Percentiles rank a stretch among this genome's conserved stretches.
phyloP scores from a whole-genome alignment of 768 basidiomycete species.

The Tricholoma flavovirens region DNA sequence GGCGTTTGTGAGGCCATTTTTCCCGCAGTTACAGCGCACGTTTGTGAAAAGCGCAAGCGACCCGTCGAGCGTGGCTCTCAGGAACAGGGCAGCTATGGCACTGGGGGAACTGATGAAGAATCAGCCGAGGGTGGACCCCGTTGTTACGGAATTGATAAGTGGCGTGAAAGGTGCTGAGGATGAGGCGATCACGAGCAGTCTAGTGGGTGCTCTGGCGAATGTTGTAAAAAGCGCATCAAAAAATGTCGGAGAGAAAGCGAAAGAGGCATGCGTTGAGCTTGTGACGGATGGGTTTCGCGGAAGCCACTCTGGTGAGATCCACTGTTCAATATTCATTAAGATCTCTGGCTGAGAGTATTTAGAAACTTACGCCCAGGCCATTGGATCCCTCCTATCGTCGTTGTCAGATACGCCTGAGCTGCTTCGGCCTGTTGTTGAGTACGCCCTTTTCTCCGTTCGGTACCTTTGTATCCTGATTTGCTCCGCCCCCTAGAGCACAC shows the following conservation, averaged over 20 bases:
- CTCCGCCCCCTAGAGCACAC: constrained; percentile 43
- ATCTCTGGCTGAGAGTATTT: constrained; percentile 5
- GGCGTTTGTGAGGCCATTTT: constrained; percentile 91
- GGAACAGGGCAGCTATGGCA: constrained; percentile 77
- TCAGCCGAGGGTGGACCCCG: constrained; percentile 87
- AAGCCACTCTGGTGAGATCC: constrained; percentile 51
- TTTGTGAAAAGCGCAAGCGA: constrained; percentile 93
- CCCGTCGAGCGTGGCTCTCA: constrained; percentile 67
- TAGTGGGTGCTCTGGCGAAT: constrained; percentile 69
- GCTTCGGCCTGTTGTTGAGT: constrained; percentile 66
- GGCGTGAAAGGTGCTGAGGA: constrained; percentile 48
- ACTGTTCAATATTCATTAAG: neutral
- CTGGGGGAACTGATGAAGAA: constrained; percentile 87
- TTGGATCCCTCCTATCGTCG: constrained; percentile 57
- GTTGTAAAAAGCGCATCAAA: constrained; percentile 66
- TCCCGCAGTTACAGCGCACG: constrained; percentile 94
- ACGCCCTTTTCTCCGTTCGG: constrained; percentile 21
- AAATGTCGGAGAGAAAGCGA: constrained; percentile 73
- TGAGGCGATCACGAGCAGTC: constrained; percentile 69
- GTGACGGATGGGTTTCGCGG: constrained; percentile 76
- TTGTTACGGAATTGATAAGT: constrained; percentile 81
- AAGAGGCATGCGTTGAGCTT: constrained; percentile 69
- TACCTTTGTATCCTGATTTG: constrained; percentile 6
- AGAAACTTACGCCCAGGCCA: constrained; percentile 69
- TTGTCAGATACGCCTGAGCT: constrained; percentile 58